Evolutionary conservation across 2,329 filamentous ascomycete genomes (phyloP), one percentile per base, ranked within the genome.

Genomic region (Aquanectria penicillioides): DNA sequence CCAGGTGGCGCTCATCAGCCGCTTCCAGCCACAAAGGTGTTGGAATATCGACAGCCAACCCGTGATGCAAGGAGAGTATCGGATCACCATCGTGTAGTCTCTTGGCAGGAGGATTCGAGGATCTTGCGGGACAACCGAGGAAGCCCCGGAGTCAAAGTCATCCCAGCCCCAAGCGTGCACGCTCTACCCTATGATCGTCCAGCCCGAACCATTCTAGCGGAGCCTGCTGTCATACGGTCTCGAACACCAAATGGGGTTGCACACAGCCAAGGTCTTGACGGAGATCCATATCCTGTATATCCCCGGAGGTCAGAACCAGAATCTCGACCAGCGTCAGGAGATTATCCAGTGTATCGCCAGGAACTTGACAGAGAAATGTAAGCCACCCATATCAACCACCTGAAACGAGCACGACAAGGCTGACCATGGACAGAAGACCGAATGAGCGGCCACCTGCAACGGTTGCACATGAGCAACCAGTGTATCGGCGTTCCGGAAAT

Each of bases 351-450:
- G 26, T 55, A 47, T 26, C 57, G 44, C 40, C 60, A 59, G 37
- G 61, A 69, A 26, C 58, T 56, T 41, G 66, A 63, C n/a, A 60
- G 57, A 57, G 67, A 70, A 26, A 53, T 69, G 70, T 72, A 62
- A 63, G 70, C 63, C 48, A 10, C 37, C 11, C 18, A 33, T 12
- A n/a, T 33, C 17, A n/a, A 18, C 17, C 26, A 29, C 6, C n/a
- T 26, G 10, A 9, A n/a, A n/a, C 13, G 2, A 23, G 4, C 17
- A 15, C n/a, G 4, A 28, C 25, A 34, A 26, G 47, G 26, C 69
- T 72, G 23, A 71, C 57, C 26, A 15, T 20, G 43, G 29, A 17
- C 41, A 70, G 65, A 52, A 57, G 48, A 60, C 49, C 57, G 18
- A 40, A 59, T 28, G 61, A 63, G 43, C 47, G 52, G 41, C 33